Evolutionary conservation across 2,329 filamentous ascomycete genomes (phyloP).

Genomic region (Exophiala sp.): DNA sequence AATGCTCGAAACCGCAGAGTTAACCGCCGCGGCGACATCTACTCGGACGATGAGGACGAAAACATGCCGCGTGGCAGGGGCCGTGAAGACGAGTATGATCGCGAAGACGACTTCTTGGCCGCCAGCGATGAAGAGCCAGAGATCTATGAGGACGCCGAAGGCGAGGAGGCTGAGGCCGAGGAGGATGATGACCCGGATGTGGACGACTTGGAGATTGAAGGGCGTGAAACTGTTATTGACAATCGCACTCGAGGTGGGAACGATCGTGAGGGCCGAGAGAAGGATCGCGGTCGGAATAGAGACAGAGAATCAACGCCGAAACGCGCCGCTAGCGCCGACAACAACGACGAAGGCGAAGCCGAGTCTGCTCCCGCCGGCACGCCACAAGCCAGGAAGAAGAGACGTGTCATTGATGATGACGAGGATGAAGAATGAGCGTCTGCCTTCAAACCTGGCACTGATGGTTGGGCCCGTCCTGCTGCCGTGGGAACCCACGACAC

Average conservation of each 20-base stretch:
- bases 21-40: constrained; percentile 45
- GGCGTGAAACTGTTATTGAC: constrained; percentile 26
- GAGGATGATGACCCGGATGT: constrained; percentile 41
- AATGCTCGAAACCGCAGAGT: constrained; percentile 35
- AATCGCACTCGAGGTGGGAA: constrained; percentile 22
- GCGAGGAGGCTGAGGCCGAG: constrained; percentile 34
- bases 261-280: constrained; percentile 8
- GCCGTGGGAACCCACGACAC: too few relatives aligned
- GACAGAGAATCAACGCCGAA: constrained; percentile 16
- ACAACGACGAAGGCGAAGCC: constrained; percentile 20
- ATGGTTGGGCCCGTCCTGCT: too few relatives aligned
- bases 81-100: constrained; percentile 77
- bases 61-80: constrained; percentile 41
- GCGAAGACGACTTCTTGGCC: constrained; percentile 70
- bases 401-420: constrained; percentile 28
- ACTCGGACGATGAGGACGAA: constrained; percentile 46
- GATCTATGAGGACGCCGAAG: constrained; percentile 40
- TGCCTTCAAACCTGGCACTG: too few relatives aligned
- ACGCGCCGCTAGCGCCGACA: constrained; percentile 13
- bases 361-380: constrained; percentile 18
- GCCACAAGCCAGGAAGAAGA: constrained; percentile 27
- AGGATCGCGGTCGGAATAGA: constrained; percentile 9
- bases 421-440: constrained; percentile 22
- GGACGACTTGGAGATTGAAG: constrained; percentile 36
- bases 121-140: constrained; percentile 46